Evolutionary conservation across 2,329 filamentous ascomycete genomes (phyloP).

Genomic region (Onygenales sp.): DNA sequence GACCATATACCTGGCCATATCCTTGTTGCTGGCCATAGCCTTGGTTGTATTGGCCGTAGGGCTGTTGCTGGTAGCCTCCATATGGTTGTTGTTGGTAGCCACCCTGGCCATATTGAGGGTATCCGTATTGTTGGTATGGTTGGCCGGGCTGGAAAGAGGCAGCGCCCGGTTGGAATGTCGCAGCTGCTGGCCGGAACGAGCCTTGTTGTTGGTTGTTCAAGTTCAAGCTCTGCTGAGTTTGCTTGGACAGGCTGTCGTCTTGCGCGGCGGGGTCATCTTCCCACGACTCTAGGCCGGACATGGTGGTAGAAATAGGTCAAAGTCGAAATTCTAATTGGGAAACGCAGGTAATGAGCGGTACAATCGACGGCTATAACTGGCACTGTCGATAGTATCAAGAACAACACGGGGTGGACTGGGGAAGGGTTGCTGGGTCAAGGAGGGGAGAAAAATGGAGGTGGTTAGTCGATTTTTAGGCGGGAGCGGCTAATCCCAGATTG

Average conservation of each 20-base stretch:
- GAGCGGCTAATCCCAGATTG: not conserved
- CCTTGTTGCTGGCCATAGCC: constrained; percentile 37
- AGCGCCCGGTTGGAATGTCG: constrained; percentile 65
- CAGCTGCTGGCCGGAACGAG: constrained; percentile 56
- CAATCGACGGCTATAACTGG: not conserved
- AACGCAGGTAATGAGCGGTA: not conserved
- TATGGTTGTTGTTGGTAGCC: constrained; percentile 43
- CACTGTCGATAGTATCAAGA: not conserved
- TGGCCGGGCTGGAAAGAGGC: constrained; percentile 64
- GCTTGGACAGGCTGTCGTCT: constrained; percentile 66
- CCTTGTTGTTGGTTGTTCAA: constrained; percentile 50
- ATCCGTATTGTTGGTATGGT: constrained; percentile 52
- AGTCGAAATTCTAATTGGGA: constrained; percentile 3
- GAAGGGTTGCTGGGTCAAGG: not conserved
- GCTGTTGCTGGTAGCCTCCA: constrained; percentile 40
- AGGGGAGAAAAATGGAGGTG: not conserved
- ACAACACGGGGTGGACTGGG: not conserved
- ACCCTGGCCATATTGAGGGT: constrained; percentile 34
- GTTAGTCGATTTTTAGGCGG: not conserved
- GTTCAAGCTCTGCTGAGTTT: constrained; percentile 67
- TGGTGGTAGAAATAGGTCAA: constrained; percentile 33
- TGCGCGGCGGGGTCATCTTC: constrained; percentile 75
- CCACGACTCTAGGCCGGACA: constrained; percentile 92
- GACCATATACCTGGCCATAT: constrained; percentile 35
- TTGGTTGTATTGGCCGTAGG: constrained; percentile 39